Conservation (phyloP, 192 early-diverging fungal genomes). For the Gonapodya sp. region DNA sequence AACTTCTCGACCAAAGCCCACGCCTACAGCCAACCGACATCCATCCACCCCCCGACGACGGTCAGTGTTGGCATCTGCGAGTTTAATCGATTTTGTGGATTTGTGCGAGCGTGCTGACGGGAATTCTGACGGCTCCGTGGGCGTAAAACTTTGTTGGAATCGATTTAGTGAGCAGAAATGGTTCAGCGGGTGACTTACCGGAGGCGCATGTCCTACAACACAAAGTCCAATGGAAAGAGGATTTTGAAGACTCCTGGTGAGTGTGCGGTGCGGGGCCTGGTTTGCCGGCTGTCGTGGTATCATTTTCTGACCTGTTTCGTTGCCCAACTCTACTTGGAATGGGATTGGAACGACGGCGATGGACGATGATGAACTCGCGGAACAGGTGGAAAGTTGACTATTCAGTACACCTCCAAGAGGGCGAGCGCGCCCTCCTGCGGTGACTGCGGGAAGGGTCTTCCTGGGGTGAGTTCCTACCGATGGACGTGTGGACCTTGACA, state of each 20-base stretch:
- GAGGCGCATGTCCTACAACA: constrained; percentile 80
- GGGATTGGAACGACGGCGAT: too few relatives aligned
- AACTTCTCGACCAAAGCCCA: background rate
- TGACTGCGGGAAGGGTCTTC: constrained; percentile 84
- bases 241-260: constrained; percentile 79
- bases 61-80: too few relatives aligned
- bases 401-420: constrained; percentile 87
- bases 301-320: background rate
- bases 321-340: background rate
- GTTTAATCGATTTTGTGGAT: too few relatives aligned
- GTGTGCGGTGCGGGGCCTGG: background rate
- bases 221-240: constrained; percentile 75
- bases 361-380: background rate
- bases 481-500: background rate
- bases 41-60: background rate
- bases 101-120: too few relatives aligned
- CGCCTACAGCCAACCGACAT: background rate
- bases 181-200: constrained; percentile 63
- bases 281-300: background rate
- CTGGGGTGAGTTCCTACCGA: constrained; percentile 60
- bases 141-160: too few relatives aligned
- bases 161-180: background rate
- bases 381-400: constrained; percentile 76
- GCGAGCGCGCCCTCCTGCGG: constrained; percentile 88
- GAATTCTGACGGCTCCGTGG: too few relatives aligned